A percentile compares a stretch with the other conserved stretches of the same genome.
These are phyloP conservation scores for Diaporthe amygdali DNA, from an alignment of 2,329 filamentous ascomycete species.

Conservation along the genomic window DNA sequence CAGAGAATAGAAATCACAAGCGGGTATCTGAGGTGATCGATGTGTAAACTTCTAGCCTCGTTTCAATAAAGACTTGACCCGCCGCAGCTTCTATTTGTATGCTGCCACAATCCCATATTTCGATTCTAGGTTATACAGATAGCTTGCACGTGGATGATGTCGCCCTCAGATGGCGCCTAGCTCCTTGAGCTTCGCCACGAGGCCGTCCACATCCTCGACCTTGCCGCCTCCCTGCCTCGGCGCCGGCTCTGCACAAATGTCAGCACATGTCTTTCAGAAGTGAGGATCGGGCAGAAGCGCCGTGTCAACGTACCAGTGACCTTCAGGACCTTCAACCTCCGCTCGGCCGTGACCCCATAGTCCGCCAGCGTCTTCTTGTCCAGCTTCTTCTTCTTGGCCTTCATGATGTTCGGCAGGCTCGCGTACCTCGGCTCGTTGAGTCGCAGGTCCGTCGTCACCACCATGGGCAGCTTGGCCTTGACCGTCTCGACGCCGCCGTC, in stretches of 20 bases:
- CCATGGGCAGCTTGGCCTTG: constrained; percentile 82
- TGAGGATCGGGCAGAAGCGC: constrained; percentile 9
- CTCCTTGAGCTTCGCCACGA: constrained; percentile 94
- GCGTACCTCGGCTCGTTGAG: constrained; percentile 96
- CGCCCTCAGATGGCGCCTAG: constrained; percentile 77
- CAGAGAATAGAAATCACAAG: background rate
- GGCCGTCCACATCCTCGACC: constrained; percentile 96
- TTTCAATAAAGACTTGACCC: background rate
- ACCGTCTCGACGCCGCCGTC: constrained; percentile 95
- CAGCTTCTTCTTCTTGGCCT: constrained; percentile 99
- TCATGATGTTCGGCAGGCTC: constrained; percentile 98
- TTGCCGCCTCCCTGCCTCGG: constrained; percentile 91
- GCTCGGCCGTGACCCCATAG: constrained; percentile 76
- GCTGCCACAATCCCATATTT: background rate
- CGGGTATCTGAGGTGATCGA: background rate
- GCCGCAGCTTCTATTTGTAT: background rate
- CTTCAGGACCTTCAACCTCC: constrained; percentile 86
- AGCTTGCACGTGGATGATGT: background rate
- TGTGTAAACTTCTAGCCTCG: background rate
- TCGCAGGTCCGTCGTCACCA: constrained; percentile 93
- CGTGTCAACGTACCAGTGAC: constrained; percentile 69
- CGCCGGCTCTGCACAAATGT: constrained; percentile 70
- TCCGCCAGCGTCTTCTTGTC: constrained; percentile 90
- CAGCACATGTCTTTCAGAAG: constrained; percentile 15
- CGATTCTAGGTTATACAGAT: background rate